Base-by-base conservation (phyloP, 139 green algal species). In the Desmodesmus armatus region DNA sequence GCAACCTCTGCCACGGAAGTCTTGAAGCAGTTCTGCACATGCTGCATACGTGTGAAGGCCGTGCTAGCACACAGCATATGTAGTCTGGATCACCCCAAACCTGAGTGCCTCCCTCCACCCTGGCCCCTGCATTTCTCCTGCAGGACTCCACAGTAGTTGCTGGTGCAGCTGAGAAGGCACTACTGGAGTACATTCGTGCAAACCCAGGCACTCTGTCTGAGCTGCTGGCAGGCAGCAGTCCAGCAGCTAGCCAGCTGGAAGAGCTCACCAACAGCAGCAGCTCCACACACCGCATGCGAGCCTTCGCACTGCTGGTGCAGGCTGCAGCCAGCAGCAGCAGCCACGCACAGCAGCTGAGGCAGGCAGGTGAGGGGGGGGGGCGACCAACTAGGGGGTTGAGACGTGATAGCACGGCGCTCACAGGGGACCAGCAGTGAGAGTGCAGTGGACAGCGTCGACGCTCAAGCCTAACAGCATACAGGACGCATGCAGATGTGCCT, bases 231-330 rank as follows among this genome's bases (percentile, higher is more conserved):
- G 62, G 60, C 40, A 63, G 60, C 62, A 75, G 40, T 5, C 62
- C 78, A 49, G 60, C 78, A 74, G 78, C 39, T 2, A 23, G 21
- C 5, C 15, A 21, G 2, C 40, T 84, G 60, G n/a, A 44, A 3
- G 53, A 53, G 41, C 31, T 75, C n/a, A 4, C 33, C 0, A 29
- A 65, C 41, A 55, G 66, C 44, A 53, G 78, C 35, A 31, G 4
- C 0, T 40, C 78, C 19, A 84, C 78, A 13, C 40, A 65, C 29
- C 78, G 78, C 60, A 74, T 76, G 60, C 41, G 78, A 1, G 78
- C 66, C n/a, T 84, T 76, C 63, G 78, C 78, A 63, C 41, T 84
- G 62, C 78, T 84, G n/a, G 63, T 41, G 17, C 62, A 60, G 35
- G 78, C 78, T 25, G 78, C 78, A 37, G 78, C 58, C 23, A 29